Evolutionary conservation across 169 alveolate species (phyloP).

Genomic region (Plasmodium knowlesi): DNA sequence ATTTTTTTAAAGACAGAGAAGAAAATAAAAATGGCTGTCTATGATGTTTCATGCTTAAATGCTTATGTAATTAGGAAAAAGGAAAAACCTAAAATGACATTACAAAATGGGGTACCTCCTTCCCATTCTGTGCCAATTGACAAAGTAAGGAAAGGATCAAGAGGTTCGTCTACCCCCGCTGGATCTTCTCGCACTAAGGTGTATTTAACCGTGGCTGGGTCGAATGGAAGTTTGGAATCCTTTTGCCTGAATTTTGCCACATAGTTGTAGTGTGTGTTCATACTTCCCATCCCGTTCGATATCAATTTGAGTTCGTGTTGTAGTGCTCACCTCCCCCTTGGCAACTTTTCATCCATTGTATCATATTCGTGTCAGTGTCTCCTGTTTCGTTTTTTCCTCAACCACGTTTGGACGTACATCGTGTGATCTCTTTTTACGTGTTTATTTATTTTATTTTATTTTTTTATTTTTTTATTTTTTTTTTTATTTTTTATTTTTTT

Average conservation of each 20-base stretch:
- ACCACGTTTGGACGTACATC: not conserved
- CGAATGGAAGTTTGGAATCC: slow-evolving; percentile 16
- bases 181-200: not conserved
- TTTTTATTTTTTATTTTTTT: not conserved
- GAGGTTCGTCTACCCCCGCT: not conserved
- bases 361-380: not conserved
- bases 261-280: not conserved
- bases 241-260: not conserved
- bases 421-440: not conserved
- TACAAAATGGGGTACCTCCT: not conserved
- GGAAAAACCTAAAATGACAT: not conserved
- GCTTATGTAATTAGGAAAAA: slow-evolving; percentile 18
- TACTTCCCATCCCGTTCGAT: not conserved
- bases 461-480: not conserved
- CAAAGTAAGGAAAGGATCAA: not conserved
- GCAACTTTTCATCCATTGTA: not conserved
- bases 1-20: not conserved
- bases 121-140: not conserved
- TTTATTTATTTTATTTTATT: not conserved
- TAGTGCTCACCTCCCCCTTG: not conserved
- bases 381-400: not conserved
- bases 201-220: slow-evolving; percentile 8
- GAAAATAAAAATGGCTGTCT: slow-evolving; percentile 45
- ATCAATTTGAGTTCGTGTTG: not conserved
- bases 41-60: slow-evolving; percentile 64